These are phyloP conservation scores for Magnolia kwangsiensis DNA, from an alignment of 164 flowering plant genomes.

Conservation along the genomic window DNA sequence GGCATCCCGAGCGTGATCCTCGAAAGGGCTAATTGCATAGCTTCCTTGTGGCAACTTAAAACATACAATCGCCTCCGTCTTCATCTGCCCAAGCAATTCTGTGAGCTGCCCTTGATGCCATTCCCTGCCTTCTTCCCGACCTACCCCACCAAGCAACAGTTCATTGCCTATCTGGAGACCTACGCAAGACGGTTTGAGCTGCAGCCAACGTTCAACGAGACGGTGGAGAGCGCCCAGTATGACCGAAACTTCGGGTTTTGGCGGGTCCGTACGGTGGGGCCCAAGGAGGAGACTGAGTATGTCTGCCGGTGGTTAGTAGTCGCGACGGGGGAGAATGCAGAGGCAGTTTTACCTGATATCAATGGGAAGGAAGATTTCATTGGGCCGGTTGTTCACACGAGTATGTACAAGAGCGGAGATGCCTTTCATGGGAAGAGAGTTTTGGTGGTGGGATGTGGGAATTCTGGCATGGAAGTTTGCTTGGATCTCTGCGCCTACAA, in stretches of 20 bases:
- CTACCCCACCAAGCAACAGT: conserved; percentile 75
- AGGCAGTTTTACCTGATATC: conserved; percentile 57
- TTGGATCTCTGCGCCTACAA: conserved; percentile 78
- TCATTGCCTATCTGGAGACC: conserved; percentile 45
- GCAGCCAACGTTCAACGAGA: conserved; percentile 39
- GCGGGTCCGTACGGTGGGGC: conserved; percentile 40
- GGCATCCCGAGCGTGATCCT: conserved; percentile 53
- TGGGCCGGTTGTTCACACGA: conserved; percentile 63
- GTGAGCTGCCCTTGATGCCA: conserved; percentile 68
- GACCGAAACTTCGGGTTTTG: conserved; percentile 44
- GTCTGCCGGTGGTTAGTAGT: conserved; percentile 68
- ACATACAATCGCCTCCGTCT: conserved; percentile 75
- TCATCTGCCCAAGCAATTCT: conserved; percentile 77
- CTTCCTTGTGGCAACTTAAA: conserved; percentile 71
- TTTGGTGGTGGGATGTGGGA: conserved; percentile 91
- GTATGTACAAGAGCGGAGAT: conserved; percentile 61
- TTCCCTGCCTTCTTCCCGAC: conserved; percentile 58
- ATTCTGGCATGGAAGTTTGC: conserved; percentile 96
- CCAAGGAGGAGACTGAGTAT: conserved; percentile 43
- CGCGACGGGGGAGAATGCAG: conserved; percentile 98
- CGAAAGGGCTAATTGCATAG: conserved; percentile 63
- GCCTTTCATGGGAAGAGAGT: conserved; percentile 52
- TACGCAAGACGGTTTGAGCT: conserved; percentile 45
- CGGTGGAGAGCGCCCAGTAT: conserved; percentile 55
- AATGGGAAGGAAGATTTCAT: conserved; percentile 55